These are phyloP conservation scores for Termitomyces sp. DNA, from an alignment of 768 basidiomycete species.

Conservation along the genomic window DNA sequence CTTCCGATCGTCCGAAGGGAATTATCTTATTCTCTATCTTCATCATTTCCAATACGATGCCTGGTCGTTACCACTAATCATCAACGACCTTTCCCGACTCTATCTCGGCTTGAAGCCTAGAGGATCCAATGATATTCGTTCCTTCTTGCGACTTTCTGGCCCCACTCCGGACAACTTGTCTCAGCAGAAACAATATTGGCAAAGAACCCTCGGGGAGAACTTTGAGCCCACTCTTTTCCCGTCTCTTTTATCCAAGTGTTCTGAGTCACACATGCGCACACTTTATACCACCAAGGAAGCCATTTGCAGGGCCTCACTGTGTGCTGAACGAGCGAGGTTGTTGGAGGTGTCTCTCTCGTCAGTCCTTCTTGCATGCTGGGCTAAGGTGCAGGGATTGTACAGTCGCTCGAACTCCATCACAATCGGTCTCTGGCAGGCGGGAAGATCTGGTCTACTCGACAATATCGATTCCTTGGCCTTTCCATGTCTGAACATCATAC, in stretches of 20 bases:
- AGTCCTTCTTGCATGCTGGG: constrained; percentile 41
- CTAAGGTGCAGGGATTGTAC: constrained; percentile 29
- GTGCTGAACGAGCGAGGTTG: constrained; percentile 39
- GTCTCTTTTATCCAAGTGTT: constrained; percentile 1
- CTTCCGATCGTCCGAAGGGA: constrained; percentile 15
- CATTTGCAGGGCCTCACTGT: constrained; percentile 12
- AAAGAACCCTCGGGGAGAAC: constrained; percentile 22
- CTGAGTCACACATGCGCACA: constrained; percentile 8
- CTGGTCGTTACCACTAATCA: constrained; percentile 36
- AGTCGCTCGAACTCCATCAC: constrained; percentile 23
- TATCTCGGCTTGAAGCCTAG: constrained; percentile 23
- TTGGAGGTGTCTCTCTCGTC: constrained; percentile 30
- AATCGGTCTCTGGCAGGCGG: constrained; percentile 45
- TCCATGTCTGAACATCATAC: constrained; percentile 42
- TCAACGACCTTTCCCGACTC: constrained; percentile 32
- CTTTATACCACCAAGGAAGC: constrained; percentile 13
- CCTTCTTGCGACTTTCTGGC: constrained; percentile 23
- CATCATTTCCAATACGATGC: constrained; percentile 51
- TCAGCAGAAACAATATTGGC: constrained; percentile 32
- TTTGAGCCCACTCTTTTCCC: constrained; percentile 24
- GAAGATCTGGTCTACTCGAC: constrained; percentile 30
- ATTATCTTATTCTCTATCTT: constrained; percentile 26
- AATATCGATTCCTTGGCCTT: constrained; percentile 32
- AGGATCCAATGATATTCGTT: constrained; percentile 18
- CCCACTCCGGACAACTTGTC: constrained; percentile 15